Evolutionary conservation across 768 basidiomycete species (phyloP).

Genomic region (Lentinula aciculospora): DNA sequence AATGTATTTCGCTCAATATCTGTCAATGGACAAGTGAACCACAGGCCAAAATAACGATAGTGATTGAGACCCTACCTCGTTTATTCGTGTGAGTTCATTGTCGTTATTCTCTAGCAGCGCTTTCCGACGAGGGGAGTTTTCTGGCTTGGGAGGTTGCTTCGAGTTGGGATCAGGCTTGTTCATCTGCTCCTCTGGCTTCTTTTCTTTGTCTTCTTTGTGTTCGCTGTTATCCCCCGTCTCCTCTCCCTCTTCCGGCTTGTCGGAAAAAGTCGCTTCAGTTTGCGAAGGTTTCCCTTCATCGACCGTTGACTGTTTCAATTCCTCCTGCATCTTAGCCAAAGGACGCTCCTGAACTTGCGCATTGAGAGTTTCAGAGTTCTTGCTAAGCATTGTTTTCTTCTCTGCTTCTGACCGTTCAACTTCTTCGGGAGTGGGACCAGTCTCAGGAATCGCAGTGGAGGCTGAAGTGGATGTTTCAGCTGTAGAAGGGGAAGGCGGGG

Average conservation of each 20-base stretch:
- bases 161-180: slow-evolving; percentile 13
- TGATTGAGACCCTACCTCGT: slow-evolving; percentile 44
- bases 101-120: slow-evolving; percentile 88
- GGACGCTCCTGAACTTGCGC: slow-evolving; percentile 84
- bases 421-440: slow-evolving; percentile 28
- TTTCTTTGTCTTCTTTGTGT: slow-evolving; percentile 3
- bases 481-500: slow-evolving; percentile 15
- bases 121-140: slow-evolving; percentile 46
- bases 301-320: slow-evolving; percentile 46
- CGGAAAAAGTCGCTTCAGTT: background rate
- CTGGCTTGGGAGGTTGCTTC: slow-evolving; percentile 18
- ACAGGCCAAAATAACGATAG: slow-evolving; percentile 1
- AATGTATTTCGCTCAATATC: slow-evolving; percentile 81
- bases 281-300: slow-evolving; percentile 14
- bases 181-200: background rate
- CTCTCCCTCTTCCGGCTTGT: background rate
- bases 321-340: slow-evolving; percentile 83
- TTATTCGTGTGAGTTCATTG: slow-evolving; percentile 72
- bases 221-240: background rate
- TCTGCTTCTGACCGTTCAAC: slow-evolving; percentile 37
- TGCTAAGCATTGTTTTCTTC: slow-evolving; percentile 53
- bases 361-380: slow-evolving; percentile 73
- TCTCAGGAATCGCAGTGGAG: slow-evolving; percentile 12
- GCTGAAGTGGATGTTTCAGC: slow-evolving; percentile 13
- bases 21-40: slow-evolving; percentile 21